Evolutionary conservation across 164 flowering plant species (phyloP).

Genomic region (Vitis riparia): DNA sequence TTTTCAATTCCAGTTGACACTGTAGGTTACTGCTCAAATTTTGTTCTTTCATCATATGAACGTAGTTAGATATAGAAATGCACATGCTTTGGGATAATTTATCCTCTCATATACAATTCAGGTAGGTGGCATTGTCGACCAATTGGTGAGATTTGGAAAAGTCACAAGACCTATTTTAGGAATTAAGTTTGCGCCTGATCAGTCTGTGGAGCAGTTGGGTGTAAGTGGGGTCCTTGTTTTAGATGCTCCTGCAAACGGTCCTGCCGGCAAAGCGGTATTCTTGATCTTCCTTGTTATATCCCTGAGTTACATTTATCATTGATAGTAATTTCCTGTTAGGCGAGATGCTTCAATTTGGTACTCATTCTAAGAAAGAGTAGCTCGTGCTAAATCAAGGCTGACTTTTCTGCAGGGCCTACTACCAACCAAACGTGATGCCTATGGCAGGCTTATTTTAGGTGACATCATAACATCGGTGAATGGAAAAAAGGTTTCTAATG

Average conservation of each 20-base stretch:
- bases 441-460: slow-evolving; percentile 90
- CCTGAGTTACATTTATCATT: background rate
- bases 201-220: slow-evolving; percentile 94
- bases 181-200: slow-evolving; percentile 97
- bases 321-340: background rate
- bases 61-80: background rate
- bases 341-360: background rate
- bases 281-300: slow-evolving; percentile 1
- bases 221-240: slow-evolving; percentile 94
- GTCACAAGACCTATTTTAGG: slow-evolving; percentile 95
- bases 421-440: slow-evolving; percentile 85
- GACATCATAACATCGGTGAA: slow-evolving; percentile 93
- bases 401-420: slow-evolving; percentile 59
- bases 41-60: background rate
- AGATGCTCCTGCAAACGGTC: slow-evolving; percentile 93
- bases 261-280: slow-evolving; percentile 96
- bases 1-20: slow-evolving; percentile 98
- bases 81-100: background rate
- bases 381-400: background rate
- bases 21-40: slow-evolving; percentile 37
- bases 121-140: slow-evolving; percentile 95
- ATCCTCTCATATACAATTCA: slow-evolving; percentile 18
- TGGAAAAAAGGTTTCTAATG: slow-evolving; percentile 81
- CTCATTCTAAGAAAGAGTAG: background rate
- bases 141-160: slow-evolving; percentile 84